Evolutionary conservation across 345 rosid genomes (phyloP).

Genomic region (Streptanthus diversifolius): DNA sequence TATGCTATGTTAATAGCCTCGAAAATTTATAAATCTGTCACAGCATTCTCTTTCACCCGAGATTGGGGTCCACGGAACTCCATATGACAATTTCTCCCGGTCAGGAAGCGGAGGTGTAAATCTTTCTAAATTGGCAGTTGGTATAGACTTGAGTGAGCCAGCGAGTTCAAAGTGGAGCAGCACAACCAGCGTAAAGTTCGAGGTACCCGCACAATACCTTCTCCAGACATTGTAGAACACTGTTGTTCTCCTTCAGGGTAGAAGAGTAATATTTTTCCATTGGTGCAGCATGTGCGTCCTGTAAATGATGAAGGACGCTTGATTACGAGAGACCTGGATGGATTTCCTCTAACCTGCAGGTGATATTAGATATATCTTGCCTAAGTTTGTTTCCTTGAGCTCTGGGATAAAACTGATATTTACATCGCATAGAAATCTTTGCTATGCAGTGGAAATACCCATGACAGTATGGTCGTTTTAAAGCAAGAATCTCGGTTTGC

Average conservation of each 20-base stretch:
- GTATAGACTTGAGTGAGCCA: slow-evolving; percentile 84
- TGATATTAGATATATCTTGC: slow-evolving; percentile 27
- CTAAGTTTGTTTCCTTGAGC: slow-evolving; percentile 15
- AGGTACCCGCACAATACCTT: slow-evolving; percentile 41
- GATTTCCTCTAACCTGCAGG: slow-evolving; percentile 92
- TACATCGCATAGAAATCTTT: slow-evolving; percentile 30
- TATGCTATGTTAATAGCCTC: not conserved
- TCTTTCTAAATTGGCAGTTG: slow-evolving; percentile 72
- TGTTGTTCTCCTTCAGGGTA: not conserved
- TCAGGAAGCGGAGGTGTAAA: slow-evolving; percentile 90
- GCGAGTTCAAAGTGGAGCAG: slow-evolving; percentile 81
- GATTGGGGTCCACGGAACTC: slow-evolving; percentile 81
- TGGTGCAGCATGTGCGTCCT: slow-evolving; percentile 68
- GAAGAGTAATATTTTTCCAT: not conserved
- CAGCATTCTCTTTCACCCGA: slow-evolving; percentile 96
- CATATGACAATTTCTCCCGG: slow-evolving; percentile 78
- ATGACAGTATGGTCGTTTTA: slow-evolving; percentile 85
- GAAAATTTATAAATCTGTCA: slow-evolving; percentile 16
- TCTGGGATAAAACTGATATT: slow-evolving; percentile 25
- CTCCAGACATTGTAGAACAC: not conserved
- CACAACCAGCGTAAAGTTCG: slow-evolving; percentile 81
- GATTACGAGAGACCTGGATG: slow-evolving; percentile 78
- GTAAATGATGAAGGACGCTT: slow-evolving; percentile 86
- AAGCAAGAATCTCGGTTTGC: slow-evolving; percentile 92
- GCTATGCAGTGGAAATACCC: slow-evolving; percentile 65